Conservation (phyloP, 2,329 filamentous ascomycete genomes). For the Chaetomium sp. region DNA sequence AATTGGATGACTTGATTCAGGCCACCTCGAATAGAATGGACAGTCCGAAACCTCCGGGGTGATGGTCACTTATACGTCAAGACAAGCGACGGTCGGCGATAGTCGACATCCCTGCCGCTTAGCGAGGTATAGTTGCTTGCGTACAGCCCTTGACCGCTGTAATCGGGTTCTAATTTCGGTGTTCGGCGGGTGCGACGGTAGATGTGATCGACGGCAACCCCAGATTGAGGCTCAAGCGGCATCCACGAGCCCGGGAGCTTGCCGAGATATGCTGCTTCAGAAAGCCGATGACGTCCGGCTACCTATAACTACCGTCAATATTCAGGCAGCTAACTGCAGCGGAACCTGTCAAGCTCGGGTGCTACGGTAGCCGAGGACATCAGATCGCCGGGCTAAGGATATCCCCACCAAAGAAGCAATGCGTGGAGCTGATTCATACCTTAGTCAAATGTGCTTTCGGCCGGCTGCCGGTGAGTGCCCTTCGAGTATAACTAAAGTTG, state of each 20-base stretch:
- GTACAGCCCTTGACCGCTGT: neutral
- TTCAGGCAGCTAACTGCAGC: neutral
- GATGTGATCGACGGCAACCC: conserved; percentile 17
- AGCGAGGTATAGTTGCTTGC: neutral
- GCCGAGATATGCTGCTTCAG: neutral
- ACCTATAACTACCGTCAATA: neutral
- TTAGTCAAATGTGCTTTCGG: conserved; percentile 9
- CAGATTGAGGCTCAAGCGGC: conserved; percentile 10
- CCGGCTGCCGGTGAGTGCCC: neutral
- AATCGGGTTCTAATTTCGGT: neutral
- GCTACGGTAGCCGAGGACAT: neutral
- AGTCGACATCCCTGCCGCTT: conserved; percentile 18
- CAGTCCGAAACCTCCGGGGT: conserved; percentile 1
- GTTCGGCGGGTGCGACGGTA: conserved; percentile 8
- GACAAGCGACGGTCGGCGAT: conserved; percentile 8
- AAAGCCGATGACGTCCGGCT: conserved; percentile 1
- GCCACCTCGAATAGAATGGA: neutral
- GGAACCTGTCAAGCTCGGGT: neutral
- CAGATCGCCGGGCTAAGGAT: neutral
- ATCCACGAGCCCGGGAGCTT: conserved; percentile 1
- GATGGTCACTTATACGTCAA: conserved; percentile 19
- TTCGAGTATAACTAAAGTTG: neutral
- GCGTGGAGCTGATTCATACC: conserved; percentile 16
- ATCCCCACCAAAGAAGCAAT: neutral
- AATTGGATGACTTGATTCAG: neutral